These are phyloP conservation scores for Neopestalotiopsis sp. DNA, from an alignment of 2,329 filamentous ascomycete genomes.

Conservation along the genomic window DNA sequence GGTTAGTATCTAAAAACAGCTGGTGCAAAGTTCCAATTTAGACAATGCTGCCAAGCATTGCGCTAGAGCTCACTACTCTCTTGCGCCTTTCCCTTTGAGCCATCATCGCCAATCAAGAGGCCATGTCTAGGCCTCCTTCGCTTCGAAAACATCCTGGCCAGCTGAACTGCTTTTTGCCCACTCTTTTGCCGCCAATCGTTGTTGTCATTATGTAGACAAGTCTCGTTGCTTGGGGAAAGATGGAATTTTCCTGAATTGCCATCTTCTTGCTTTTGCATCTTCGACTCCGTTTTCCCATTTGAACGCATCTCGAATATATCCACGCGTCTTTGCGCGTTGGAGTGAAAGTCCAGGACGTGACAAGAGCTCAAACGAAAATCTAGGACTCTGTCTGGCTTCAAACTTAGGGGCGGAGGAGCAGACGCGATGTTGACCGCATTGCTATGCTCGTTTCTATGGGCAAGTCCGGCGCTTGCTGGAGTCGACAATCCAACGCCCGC, in stretches of 20 bases:
- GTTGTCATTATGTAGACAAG: neutral
- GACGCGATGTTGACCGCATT: neutral
- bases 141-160: neutral
- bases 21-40: neutral
- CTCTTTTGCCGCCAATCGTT: neutral
- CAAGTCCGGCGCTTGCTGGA: neutral
- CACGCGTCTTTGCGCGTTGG: neutral
- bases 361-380: neutral
- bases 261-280: neutral
- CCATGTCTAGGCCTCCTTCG: neutral
- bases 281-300: neutral
- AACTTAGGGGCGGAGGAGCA: neutral
- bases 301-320: neutral
- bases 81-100: neutral
- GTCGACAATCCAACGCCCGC: constrained; percentile 5
- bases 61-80: neutral
- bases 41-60: neutral
- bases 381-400: neutral
- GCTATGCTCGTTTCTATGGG: neutral
- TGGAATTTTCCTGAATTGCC: too few relatives aligned
- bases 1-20: neutral
- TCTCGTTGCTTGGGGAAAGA: neutral
- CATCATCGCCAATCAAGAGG: neutral
- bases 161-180: neutral
- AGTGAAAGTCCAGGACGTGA: neutral